Evolutionary conservation across 1,284 basidiomycete genomes (phyloP).

Genomic region (Cystobasidium slooffiae): DNA sequence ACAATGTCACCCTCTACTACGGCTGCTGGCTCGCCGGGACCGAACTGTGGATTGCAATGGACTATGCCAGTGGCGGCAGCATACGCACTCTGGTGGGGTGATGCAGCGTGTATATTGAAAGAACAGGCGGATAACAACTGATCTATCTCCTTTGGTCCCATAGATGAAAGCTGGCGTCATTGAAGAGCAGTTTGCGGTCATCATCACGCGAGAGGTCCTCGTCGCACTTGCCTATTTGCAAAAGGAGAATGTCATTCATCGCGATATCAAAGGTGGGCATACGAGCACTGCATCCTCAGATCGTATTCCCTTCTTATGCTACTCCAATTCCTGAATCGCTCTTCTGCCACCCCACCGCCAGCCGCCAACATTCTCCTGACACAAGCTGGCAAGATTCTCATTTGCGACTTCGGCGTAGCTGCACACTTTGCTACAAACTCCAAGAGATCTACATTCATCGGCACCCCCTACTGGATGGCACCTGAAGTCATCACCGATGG

Average conservation of each 20-base stretch:
- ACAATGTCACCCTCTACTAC: constrained; percentile 94
- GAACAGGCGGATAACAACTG: background rate
- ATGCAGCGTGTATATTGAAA: background rate
- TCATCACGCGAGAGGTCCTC: constrained; percentile 89
- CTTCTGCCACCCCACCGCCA: constrained; percentile 45
- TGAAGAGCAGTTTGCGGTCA: constrained; percentile 84
- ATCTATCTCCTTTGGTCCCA: constrained; percentile 60
- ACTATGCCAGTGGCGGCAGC: constrained; percentile 93
- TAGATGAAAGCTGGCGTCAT: constrained; percentile 75
- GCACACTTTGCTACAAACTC: constrained; percentile 83
- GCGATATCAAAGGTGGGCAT: constrained; percentile 77
- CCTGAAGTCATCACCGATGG: constrained; percentile 91
- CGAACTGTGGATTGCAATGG: constrained; percentile 99
- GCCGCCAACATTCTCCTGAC: constrained; percentile 93
- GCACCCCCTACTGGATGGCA: constrained; percentile 99
- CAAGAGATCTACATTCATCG: constrained; percentile 85
- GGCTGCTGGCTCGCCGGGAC: constrained; percentile 93
- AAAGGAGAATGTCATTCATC: constrained; percentile 90
- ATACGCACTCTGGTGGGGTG: constrained; percentile 75
- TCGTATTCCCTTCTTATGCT: background rate
- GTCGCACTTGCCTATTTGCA: constrained; percentile 85
- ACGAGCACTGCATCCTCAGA: no score
- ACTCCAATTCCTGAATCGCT: background rate
- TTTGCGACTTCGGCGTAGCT: constrained; percentile 96
- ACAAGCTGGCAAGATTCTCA: constrained; percentile 81